These are phyloP conservation scores for Taphrina flavorubra DNA, from an alignment of 1,139 yeast genomes.

Conservation along the genomic window DNA sequence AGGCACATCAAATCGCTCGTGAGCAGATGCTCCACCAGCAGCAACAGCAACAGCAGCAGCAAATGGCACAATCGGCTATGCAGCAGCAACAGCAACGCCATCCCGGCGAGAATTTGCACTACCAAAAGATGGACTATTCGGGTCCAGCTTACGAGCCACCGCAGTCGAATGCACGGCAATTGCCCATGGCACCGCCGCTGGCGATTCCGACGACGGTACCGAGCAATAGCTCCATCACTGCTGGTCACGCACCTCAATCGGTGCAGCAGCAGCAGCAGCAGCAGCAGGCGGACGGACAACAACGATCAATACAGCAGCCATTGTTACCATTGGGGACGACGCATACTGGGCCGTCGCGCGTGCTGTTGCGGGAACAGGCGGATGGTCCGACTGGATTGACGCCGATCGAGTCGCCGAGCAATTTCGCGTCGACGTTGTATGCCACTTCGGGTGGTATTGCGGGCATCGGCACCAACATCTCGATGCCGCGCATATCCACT, in stretches of 20 bases:
- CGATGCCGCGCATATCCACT: constrained; percentile 37
- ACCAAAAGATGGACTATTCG: neutral
- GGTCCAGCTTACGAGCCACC: constrained; percentile 3
- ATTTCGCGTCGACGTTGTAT: constrained; percentile 23
- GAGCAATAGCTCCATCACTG: neutral
- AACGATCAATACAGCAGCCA: neutral
- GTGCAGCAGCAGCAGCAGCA: neutral
- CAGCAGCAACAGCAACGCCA: constrained; percentile 5
- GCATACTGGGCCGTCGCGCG: constrained; percentile 13
- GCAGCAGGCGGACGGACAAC: too few species aligned
- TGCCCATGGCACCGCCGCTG: constrained; percentile 32
- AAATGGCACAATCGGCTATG: neutral
- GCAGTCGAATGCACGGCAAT: constrained; percentile 6
- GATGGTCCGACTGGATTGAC: constrained; percentile 12
- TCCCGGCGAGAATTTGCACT: neutral
- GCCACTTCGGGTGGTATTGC: constrained; percentile 7
- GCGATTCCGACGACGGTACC: constrained; percentile 15
- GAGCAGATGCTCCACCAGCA: neutral
- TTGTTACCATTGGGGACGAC: constrained; percentile 5
- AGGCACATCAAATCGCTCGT: constrained; percentile 1
- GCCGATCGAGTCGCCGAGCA: constrained; percentile 36
- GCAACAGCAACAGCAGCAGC: constrained; percentile 13
- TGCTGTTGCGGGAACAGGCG: constrained; percentile 6
- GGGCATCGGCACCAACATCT: constrained; percentile 30
- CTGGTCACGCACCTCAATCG: neutral